Evolutionary conservation across 768 basidiomycete genomes (phyloP).

Genomic region (Lentinula sp.): DNA sequence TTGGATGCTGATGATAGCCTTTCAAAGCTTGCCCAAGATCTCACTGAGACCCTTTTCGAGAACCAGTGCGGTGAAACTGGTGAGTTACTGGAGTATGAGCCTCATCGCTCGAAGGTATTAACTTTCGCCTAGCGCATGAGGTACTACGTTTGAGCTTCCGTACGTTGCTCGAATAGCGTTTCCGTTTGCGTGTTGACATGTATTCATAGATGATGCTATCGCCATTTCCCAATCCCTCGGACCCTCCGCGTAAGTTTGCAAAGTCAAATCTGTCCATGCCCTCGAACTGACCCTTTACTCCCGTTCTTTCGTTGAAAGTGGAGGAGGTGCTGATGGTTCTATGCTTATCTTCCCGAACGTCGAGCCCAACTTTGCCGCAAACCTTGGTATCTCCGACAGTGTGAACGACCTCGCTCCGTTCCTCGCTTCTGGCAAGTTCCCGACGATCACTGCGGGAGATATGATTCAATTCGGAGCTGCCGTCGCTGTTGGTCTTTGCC

Average conservation of each 20-base stretch:
- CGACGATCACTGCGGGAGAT: background rate
- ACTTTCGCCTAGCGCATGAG: conserved; percentile 18
- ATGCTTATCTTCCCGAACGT: conserved; percentile 20
- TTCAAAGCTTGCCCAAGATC: conserved; percentile 12
- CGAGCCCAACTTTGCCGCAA: conserved; percentile 15
- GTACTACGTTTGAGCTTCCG: conserved; percentile 21
- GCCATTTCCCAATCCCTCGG: conserved; percentile 7
- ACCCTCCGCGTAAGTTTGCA: background rate
- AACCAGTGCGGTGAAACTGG: conserved; percentile 24
- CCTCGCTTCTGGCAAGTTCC: conserved; percentile 2
- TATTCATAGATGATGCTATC: conserved; percentile 19
- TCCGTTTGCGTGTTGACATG: conserved; percentile 12
- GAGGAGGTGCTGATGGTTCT: conserved; percentile 25
- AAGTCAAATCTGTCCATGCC: background rate
- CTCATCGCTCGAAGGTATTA: too few species aligned
- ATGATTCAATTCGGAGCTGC: conserved; percentile 27
- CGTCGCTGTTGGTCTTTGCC: conserved; percentile 29
- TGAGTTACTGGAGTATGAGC: background rate
- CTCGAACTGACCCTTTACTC: background rate
- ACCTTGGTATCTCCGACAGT: conserved; percentile 10
- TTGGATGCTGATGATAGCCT: background rate
- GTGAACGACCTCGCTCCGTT: conserved; percentile 11
- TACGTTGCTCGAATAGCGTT: background rate
- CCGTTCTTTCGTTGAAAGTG: conserved; percentile 4
- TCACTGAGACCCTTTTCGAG: conserved; percentile 28